phyloP scores from a whole-genome alignment of 805 yeast species.

The Starmera amethionina region DNA sequence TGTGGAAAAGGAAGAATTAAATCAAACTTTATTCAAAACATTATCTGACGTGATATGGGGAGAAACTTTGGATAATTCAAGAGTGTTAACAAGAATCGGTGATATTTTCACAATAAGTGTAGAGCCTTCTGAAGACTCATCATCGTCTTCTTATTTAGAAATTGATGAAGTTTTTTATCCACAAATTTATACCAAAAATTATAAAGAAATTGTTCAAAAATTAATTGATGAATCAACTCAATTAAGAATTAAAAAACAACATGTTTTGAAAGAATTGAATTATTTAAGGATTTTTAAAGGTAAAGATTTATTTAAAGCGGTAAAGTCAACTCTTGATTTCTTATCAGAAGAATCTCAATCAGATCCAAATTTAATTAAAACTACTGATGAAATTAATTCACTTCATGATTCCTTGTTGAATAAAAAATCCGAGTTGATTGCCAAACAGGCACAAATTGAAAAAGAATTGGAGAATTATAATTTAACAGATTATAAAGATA shows the following conservation, averaged over 20 bases:
- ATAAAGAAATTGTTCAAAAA: conserved; percentile 6
- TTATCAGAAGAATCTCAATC: conserved; percentile 5
- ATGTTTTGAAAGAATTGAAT: conserved; percentile 10
- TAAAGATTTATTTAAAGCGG: conserved; percentile 16
- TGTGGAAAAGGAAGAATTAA: conserved; percentile 23
- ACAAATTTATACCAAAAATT: conserved; percentile 26
- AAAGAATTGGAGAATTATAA: conserved; percentile 10
- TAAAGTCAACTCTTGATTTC: conserved; percentile 18
- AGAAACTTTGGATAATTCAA: conserved; percentile 15
- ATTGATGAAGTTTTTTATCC: conserved; percentile 27
- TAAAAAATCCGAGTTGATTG: conserved; percentile 3
- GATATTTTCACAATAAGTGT: conserved; percentile 26
- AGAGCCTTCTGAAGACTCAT: conserved; percentile 6
- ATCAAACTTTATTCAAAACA: conserved; percentile 21
- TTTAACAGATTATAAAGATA: conserved; percentile 17
- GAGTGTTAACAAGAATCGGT: conserved; percentile 17
- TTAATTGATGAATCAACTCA: background rate
- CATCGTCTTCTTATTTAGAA: conserved; percentile 5
- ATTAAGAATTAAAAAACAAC: conserved; percentile 8
- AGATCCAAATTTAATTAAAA: too few species aligned
- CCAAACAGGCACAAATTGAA: conserved; percentile 4
- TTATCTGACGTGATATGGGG: conserved; percentile 24
- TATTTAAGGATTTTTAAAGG: conserved; percentile 23
- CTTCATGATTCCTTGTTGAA: too few species aligned
- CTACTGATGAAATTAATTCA: too few species aligned